Evolutionary conservation across 228 moss, liverwort and hornwort species (phyloP).

Genomic region (Sphagnum fallax): DNA sequence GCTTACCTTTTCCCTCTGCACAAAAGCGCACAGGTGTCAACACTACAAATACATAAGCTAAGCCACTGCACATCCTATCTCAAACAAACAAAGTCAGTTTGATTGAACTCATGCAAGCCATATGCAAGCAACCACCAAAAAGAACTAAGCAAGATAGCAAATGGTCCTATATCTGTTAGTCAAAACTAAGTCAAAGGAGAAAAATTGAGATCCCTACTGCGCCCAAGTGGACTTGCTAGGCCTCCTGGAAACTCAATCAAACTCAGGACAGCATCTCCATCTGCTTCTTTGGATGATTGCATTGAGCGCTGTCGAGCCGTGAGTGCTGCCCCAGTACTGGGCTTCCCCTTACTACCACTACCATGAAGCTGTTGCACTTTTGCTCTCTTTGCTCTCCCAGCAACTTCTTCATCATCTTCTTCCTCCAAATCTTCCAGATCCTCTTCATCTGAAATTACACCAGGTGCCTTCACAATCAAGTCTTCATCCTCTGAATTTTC

Average conservation of each 20-base stretch:
- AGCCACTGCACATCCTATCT: too few species aligned
- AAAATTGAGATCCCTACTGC: constrained; percentile 19
- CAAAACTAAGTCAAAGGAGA: too few species aligned
- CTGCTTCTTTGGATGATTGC: constrained; percentile 75
- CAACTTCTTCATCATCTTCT: constrained; percentile 36
- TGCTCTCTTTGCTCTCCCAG: constrained; percentile 26
- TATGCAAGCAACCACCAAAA: too few species aligned
- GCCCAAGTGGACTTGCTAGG: constrained; percentile 38
- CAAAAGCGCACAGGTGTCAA: background rate
- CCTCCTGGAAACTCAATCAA: constrained; percentile 93
- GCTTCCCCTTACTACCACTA: constrained; percentile 27
- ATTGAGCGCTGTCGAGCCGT: constrained; percentile 93
- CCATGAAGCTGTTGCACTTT: constrained; percentile 23
- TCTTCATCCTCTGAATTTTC: constrained; percentile 34
- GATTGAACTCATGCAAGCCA: too few species aligned
- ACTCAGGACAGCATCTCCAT: constrained; percentile 57
- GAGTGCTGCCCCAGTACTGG: constrained; percentile 42
- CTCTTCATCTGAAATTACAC: constrained; percentile 37
- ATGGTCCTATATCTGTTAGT: too few species aligned
- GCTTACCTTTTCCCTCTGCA: constrained; percentile 62
- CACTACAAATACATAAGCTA: too few species aligned
- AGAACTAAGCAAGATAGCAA: too few species aligned
- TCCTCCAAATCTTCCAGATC: constrained; percentile 48
- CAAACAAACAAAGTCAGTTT: too few species aligned
- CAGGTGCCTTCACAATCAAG: constrained; percentile 8